Evolutionary conservation across 768 basidiomycete genomes (phyloP), one percentile per base, ranked within the genome.

Genomic region (Suillus hirtellus): DNA sequence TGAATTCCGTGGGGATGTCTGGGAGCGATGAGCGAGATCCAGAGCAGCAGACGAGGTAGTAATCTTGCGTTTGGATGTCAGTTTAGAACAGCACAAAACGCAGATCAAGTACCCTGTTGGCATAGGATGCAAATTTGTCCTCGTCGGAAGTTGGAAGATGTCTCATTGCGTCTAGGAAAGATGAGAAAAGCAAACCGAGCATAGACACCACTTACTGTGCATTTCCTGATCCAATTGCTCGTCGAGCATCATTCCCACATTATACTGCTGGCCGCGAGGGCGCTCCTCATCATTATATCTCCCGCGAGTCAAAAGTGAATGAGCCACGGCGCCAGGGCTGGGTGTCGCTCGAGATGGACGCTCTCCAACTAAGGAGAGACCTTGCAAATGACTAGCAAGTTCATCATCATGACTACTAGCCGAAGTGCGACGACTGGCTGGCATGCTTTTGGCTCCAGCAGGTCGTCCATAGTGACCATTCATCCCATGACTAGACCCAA

Each of bases 191-290:
- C 40, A 65, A 62, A 67, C 27, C 44, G 49, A 63, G 60, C 59
- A 59, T 44, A 37, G 9, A 44, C 17, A 62, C 34, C 19, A 83
- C 90, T 69, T 69, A 95, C 94, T 95, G 72, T 95, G 89, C 87
- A 96, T 95, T 73, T 96, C 95, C 77, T 93, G 87, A 71, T 96
- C 95, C 67, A 96, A 77, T 71, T 96, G 93, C 74, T 96, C 92
- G 68, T 96, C 95, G 65, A 96, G 79, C 87, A 96, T 88, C 88
- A 94, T 89, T 37, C 92, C 92, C 46, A 90, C 86, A 71, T 93
- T 93, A 75, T 87, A 92, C 40, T 81, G 81, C 65, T 82, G 86
- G 9, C 85, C 84, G 56, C 80, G 82, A 15, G 80, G 76, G 46
- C 82, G 84, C 60, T 90, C 88, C 56, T 86, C 87, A 53, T 86